A percentile compares a stretch with the other conserved stretches of the same genome.
Conservation (phyloP, 2,329 filamentous ascomycete genomes). For the Mycosphaerella arachidis region DNA sequence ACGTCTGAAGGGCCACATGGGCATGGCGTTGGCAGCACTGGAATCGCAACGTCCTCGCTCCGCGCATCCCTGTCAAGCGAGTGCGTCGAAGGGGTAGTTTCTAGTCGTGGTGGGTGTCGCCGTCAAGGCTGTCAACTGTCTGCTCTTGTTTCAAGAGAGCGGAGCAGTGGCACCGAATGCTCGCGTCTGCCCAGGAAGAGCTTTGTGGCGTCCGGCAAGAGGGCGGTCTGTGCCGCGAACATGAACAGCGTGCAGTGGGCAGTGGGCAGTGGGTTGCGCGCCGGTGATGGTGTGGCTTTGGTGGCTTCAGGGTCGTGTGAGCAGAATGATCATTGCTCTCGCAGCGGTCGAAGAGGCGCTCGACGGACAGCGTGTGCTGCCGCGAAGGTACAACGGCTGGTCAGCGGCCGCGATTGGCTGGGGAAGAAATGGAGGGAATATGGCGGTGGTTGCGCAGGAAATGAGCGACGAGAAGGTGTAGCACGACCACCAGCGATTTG, state of each 20-base stretch:
- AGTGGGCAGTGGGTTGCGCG: no score
- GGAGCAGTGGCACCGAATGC: neutral
- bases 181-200: neutral
- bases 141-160: neutral
- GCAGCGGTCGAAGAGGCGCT: neutral
- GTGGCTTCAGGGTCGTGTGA: neutral
- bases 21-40: conserved; percentile 50
- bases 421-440: conserved; percentile 1
- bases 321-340: conserved; percentile 2
- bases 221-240: neutral
- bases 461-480: conserved; percentile 10
- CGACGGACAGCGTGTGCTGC: neutral
- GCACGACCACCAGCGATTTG: neutral
- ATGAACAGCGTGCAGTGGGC: no score
- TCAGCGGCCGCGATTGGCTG: conserved; percentile 9
- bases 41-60: neutral
- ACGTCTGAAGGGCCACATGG: conserved; percentile 78
- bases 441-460: conserved; percentile 6
- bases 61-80: conserved; percentile 15
- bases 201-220: neutral
- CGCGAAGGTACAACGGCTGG: conserved; percentile 1
- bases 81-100: neutral
- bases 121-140: neutral
- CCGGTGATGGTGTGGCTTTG: neutral
- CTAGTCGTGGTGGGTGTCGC: neutral